Evolutionary conservation across 129 eudicot genomes (phyloP), one percentile per base, ranked within the genome.

Genomic region (Centella asiatica): DNA sequence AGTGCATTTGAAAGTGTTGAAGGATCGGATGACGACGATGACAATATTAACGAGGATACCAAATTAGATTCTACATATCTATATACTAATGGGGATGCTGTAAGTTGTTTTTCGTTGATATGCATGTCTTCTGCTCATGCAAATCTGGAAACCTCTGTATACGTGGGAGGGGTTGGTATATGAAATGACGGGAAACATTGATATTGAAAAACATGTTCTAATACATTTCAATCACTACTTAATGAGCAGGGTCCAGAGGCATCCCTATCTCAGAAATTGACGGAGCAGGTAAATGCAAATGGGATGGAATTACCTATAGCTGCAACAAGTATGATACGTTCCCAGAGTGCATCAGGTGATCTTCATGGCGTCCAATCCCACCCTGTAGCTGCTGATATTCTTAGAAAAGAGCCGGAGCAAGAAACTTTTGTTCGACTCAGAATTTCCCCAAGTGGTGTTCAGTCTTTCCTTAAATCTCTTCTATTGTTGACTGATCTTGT

Each of bases 341-440:
- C 97, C 44, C 90, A 89, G 31, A 89, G 95, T 67, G 81, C 78
- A 59, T 82, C 97, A 58, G 96, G 89, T 40, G 94, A 88, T 73
- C 77, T 88, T 29, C 94, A 88, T 74, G 87, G 96, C 49, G 96
- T 88, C 61, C 97, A 80, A 70, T 86, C 98, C 44, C 87, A 87
- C 55, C 95, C 98, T 39, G 93, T 92, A 50, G 94, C 98, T 58
- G 98, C 98, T 66, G 98, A 92, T 74, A 92, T 92, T 72, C 80
- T 87, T 22, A 75, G 98, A 78, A 92, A 87, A 80, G 98, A 92
- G 63, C 98, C 98, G 29, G 98, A 92, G 80, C 98, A 87, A 8
- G 98, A 87, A 73, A 92, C 94, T 62, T 90, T 90, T 75, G 95
- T 87, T 26, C 85, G 94, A 33, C 70, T 90, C 39, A 81, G 60